A percentile compares a stretch with the other conserved stretches of the same genome.
Conservation (phyloP, 768 basidiomycete genomes). For the Tulasnella sp. region DNA sequence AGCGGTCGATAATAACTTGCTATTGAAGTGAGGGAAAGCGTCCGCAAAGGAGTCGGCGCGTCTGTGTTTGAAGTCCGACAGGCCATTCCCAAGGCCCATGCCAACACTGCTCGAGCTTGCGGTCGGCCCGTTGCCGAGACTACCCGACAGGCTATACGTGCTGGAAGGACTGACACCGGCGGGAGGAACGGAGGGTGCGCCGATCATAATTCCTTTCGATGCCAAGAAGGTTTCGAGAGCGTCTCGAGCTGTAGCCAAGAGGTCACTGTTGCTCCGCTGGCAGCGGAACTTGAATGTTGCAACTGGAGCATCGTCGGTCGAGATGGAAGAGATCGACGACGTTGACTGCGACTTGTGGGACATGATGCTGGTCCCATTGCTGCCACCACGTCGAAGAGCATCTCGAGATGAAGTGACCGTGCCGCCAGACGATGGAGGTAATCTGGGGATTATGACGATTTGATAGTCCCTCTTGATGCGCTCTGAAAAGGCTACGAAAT, state of each 20-base stretch:
- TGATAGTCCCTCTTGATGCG: slow-evolving; percentile 93
- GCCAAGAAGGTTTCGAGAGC: slow-evolving; percentile 90
- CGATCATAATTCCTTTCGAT: slow-evolving; percentile 64
- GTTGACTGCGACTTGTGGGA: slow-evolving; percentile 13
- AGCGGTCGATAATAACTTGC: slow-evolving; percentile 80
- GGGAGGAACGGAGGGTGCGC: slow-evolving; percentile 25
- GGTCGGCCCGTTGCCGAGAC: background rate
- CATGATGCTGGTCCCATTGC: slow-evolving; percentile 55
- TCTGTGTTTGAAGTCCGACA: slow-evolving; percentile 55
- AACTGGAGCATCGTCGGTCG: slow-evolving; percentile 6
- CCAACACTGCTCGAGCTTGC: background rate
- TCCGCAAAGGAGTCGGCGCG: slow-evolving; percentile 92
- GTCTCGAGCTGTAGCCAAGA: slow-evolving; percentile 85
- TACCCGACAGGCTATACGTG: slow-evolving; percentile 9
- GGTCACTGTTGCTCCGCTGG: slow-evolving; percentile 93
- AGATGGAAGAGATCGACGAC: background rate
- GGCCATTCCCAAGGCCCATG: slow-evolving; percentile 18
- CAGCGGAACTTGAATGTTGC: slow-evolving; percentile 91
- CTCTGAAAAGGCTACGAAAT: slow-evolving; percentile 84
- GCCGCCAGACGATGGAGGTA: slow-evolving; percentile 34
- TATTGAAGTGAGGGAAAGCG: slow-evolving; percentile 95
- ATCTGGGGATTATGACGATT: slow-evolving; percentile 68
- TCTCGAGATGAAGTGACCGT: background rate
- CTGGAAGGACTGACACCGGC: slow-evolving; percentile 26
- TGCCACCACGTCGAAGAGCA: slow-evolving; percentile 59